Conservation (phyloP, 225 moss, liverwort and hornwort species). For the Climacium dendroides region DNA sequence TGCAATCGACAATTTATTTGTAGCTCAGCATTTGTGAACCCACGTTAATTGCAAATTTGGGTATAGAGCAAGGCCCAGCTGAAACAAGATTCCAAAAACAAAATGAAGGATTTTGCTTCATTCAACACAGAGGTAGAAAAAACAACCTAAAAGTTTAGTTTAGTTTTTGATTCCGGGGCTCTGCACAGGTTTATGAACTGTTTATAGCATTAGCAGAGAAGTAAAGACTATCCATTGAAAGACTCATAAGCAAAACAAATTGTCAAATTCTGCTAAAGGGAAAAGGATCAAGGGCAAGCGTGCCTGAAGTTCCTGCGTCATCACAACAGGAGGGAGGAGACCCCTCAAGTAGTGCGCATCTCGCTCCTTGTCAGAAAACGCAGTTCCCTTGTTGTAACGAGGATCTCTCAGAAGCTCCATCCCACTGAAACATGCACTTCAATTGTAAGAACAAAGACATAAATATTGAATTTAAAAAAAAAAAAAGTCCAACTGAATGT, state of each 20-base stretch:
- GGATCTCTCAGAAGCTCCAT: conserved; percentile 71
- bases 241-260: neutral
- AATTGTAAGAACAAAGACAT: neutral
- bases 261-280: neutral
- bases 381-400: conserved; percentile 74
- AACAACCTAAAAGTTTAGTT: neutral
- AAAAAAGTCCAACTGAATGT: neutral
- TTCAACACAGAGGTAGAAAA: neutral
- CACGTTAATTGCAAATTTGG: neutral
- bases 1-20: neutral
- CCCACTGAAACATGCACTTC: conserved; percentile 27
- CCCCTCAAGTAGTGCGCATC: conserved; percentile 69
- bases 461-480: neutral
- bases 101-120: neutral
- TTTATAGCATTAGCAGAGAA: neutral
- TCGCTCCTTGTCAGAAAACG: conserved; percentile 57
- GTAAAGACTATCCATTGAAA: neutral
- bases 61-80: neutral
- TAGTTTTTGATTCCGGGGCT: neutral
- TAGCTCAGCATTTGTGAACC: neutral
- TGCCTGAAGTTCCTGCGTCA: conserved; percentile 71
- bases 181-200: neutral
- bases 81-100: neutral
- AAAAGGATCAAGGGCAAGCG: neutral
- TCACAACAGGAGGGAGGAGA: conserved; percentile 61